Conservation (phyloP, 2,329 filamentous ascomycete species). For the Dothistroma septosporum region DNA sequence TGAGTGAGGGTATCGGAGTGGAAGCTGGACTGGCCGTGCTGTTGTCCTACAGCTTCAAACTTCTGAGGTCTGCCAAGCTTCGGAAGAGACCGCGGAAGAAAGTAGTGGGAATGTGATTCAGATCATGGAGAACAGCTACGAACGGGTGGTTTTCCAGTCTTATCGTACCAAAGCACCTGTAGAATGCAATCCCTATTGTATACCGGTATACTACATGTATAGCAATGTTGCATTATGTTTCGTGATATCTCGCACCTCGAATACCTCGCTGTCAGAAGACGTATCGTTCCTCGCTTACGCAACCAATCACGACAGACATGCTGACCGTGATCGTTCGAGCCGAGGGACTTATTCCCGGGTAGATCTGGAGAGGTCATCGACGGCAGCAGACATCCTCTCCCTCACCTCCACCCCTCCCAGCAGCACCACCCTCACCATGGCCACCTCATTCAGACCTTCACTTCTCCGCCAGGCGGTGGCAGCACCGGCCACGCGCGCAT, state of each 20-base stretch:
- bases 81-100: not conserved
- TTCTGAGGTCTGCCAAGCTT: slow-evolving; percentile 1
- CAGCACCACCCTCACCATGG: slow-evolving; percentile 42
- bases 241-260: not conserved
- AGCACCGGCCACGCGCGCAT: slow-evolving; percentile 39
- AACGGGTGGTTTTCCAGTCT: no score
- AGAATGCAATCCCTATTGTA: no score
- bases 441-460: slow-evolving; percentile 49
- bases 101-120: not conserved
- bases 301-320: not conserved
- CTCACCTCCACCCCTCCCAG: slow-evolving; percentile 1
- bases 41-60: not conserved
- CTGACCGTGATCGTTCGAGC: not conserved
- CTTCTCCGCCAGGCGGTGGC: slow-evolving; percentile 47
- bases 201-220: not conserved
- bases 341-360: slow-evolving; percentile 7
- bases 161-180: no score
- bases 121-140: not conserved
- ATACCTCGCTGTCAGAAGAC: not conserved
- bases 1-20: slow-evolving; percentile 39
- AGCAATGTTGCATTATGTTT: not conserved
- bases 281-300: not conserved
- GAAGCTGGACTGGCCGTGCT: not conserved
- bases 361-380: not conserved
- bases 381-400: not conserved